phyloP scores from a whole-genome alignment of 2,329 filamentous ascomycete species.

The Didymella lethalis region DNA sequence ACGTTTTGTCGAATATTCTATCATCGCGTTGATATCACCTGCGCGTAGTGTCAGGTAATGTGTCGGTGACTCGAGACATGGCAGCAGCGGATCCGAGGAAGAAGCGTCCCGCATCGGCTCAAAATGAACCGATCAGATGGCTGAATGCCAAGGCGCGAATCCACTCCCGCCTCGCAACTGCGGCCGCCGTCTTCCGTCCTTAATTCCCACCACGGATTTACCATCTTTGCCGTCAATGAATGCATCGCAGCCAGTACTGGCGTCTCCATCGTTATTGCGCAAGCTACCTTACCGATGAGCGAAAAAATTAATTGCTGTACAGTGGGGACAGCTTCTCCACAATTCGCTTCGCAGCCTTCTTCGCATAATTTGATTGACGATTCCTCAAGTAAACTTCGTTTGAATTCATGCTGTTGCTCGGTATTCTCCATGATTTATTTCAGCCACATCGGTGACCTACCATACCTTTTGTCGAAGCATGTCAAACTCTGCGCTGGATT shows the following conservation, averaged over 20 bases:
- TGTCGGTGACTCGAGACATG: not conserved
- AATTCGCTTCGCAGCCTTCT: not conserved
- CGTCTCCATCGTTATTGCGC: not conserved
- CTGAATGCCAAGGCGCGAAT: not conserved
- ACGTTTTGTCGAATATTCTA: not conserved
- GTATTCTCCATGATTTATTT: not conserved
- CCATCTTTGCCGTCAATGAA: not conserved
- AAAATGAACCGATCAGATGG: not conserved
- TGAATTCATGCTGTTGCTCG: not conserved
- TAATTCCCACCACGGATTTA: not conserved
- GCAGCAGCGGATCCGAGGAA: not conserved
- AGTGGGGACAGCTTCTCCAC: not conserved
- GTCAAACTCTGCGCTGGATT: not conserved
- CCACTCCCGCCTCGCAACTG: not conserved
- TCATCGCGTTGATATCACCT: not conserved
- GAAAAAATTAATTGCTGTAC: not conserved
- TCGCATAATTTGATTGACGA: not conserved
- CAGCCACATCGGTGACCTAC: not conserved
- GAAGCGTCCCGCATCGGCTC: not conserved
- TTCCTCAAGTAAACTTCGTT: not conserved
- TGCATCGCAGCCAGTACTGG: not conserved
- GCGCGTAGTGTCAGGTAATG: not conserved
- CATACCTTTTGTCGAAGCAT: not conserved
- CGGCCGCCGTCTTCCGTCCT: constrained; percentile 4
- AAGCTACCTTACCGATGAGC: not conserved